These are phyloP conservation scores for Fragaria vesca DNA, from an alignment of 306 rosid species.

Conservation along the genomic window DNA sequence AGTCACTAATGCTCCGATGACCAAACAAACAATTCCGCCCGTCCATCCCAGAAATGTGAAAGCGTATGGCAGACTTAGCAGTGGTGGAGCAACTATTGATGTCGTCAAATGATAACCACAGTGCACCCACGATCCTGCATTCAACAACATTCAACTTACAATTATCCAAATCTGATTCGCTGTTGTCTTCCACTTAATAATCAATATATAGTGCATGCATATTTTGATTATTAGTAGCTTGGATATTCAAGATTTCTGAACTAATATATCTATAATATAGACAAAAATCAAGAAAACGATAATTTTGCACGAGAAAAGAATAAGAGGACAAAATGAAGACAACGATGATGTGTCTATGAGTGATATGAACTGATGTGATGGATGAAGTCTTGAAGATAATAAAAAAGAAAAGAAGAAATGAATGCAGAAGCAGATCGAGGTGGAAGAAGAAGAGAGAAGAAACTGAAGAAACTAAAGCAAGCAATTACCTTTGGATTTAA, in stretches of 20 bases:
- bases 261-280: too few species aligned
- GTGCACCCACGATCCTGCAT: conserved; percentile 78
- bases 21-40: conserved; percentile 53
- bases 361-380: background rate
- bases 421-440: background rate
- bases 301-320: too few species aligned
- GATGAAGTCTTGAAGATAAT: background rate
- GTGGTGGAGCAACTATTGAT: conserved; percentile 82
- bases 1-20: conserved; percentile 64
- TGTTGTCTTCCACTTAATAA: background rate
- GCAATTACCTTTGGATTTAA: conserved; percentile 67
- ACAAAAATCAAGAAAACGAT: too few species aligned
- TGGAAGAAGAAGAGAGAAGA: background rate
- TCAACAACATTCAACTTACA: background rate
- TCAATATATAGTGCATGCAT: too few species aligned
- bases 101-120: conserved; percentile 86
- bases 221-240: too few species aligned
- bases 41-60: conserved; percentile 77
- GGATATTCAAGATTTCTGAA: too few species aligned
- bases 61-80: conserved; percentile 75
- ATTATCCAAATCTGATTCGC: background rate
- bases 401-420: background rate
- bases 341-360: too few species aligned
- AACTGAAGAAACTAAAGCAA: background rate
- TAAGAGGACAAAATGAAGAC: too few species aligned